phyloP scores from a whole-genome alignment of 1,139 yeast species.

The Yamadazyma siamensis region DNA sequence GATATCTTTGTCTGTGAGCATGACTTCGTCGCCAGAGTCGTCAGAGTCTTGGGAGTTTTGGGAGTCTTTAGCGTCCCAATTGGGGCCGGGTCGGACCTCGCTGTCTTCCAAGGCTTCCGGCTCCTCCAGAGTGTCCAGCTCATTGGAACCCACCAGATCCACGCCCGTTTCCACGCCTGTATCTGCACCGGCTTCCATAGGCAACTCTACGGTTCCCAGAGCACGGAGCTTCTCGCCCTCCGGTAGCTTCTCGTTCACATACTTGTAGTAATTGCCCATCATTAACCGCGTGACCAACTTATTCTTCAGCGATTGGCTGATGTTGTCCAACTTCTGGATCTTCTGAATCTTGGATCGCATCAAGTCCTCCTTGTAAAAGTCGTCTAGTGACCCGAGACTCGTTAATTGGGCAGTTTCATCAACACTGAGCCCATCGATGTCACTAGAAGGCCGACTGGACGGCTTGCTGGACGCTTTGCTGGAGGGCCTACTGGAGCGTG shows the following conservation, averaged over 20 bases:
- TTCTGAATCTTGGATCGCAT: conserved; percentile 55
- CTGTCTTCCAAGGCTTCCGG: too few relatives aligned
- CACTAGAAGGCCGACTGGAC: conserved; percentile 20
- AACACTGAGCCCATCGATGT: conserved; percentile 33
- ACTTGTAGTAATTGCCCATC: conserved; percentile 67
- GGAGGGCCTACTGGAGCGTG: too few relatives aligned
- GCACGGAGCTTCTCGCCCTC: conserved; percentile 8
- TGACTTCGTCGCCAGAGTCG: conserved; percentile 30
- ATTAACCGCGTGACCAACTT: conserved; percentile 67
- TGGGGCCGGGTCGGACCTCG: conserved; percentile 5
- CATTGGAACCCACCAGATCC: not conserved
- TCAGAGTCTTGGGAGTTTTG: too few relatives aligned
- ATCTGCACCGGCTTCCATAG: conserved; percentile 3
- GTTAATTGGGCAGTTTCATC: conserved; percentile 38
- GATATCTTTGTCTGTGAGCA: conserved; percentile 48
- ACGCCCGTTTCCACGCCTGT: not conserved
- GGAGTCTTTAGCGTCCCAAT: conserved; percentile 2
- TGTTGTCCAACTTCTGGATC: conserved; percentile 44
- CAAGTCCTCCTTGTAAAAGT: conserved; percentile 50
- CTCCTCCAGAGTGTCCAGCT: not conserved
- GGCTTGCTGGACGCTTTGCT: too few relatives aligned
- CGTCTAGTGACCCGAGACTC: conserved; percentile 38
- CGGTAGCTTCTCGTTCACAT: conserved; percentile 31
- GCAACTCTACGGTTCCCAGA: conserved; percentile 10
- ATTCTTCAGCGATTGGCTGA: conserved; percentile 56